Base-by-base conservation (phyloP, 1,284 basidiomycete species). In the Singerocomus rubriflavus region DNA sequence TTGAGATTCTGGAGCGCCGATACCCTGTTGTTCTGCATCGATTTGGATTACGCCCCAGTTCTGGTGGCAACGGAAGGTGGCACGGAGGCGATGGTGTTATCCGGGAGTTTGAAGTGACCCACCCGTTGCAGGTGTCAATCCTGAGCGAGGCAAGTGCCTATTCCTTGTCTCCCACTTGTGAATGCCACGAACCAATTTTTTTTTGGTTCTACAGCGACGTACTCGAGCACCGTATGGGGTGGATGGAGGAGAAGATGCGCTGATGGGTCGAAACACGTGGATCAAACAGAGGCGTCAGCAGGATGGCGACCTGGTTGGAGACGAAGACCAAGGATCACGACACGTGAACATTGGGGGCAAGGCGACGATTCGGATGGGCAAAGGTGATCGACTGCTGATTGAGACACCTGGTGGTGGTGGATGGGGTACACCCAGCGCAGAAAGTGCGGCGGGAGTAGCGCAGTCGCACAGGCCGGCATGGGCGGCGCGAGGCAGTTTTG, bases 391-490 rank as follows among this genome's bases (percentile, higher is more conserved):
- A 38, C 71, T 96, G 51, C 59, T 89, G 50, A 85, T 97, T 51
- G 84, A 93, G 69, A 98, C 94, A 4, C 95, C 94, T 1, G 95
- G 95, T 2, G 95, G 91, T 6, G 95, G 95, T 4, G 95, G 85
- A 1, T 98, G 91, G 91, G 93, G 94, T 1, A 61, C 60, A 12
- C 62, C 74, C 5, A 71, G 68, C 13, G 60, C 57, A 29, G 59
- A 59, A 32, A 61, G 58, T 6, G 39, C 51, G 40, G 64, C 52
- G 38, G 63, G 56, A 10, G 16, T 3, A 16, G 13, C 4, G 35
- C 49, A 57, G 42, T 17, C 29, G 34, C 29, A 51, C 73, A 79
- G 67, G 66, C 71, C 48, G 27, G 73, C 69, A 38, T 91, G 87
- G 88, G 84, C 84, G 58, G 80, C 85, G 14, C 73, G 88, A 49